Evolutionary conservation across 176 grass and related monocot species (phyloP), one percentile per base, ranked within the genome.

Genomic region (Cymbopogon citratus): DNA sequence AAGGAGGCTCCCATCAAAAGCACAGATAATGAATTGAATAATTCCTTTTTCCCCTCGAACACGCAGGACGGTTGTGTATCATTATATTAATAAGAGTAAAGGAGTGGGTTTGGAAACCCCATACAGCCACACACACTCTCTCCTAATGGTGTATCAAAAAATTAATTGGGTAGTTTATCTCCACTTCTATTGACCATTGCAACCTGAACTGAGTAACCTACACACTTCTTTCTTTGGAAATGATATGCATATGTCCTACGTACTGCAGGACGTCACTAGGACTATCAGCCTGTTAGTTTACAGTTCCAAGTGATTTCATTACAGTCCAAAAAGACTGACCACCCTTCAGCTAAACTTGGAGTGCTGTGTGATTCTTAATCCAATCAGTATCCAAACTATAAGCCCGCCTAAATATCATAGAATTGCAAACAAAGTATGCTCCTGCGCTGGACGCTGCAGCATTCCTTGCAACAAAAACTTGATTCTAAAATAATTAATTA

Each of bases 311-410:
- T 28, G 6, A 40, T 41, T 63, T 1, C 41, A 12, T 66, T 66
- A 38, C 44, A 73, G 65, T 48, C 35, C 6, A 76, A 77, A 31
- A 45, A 16, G 56, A 66, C 18, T 43, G 21, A 62, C 18, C 59
- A 71, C n/a, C 60, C 35, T 74, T 73, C 44, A 33, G 68, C 19
- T 40, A 38, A 69, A 35, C 69, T 85, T 79, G 8, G 44, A 29
- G 12, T 63, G 44, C 6, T 31, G 5, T 65, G 25, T 45, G 11
- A 31, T 26, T 44, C 59, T 9, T 43, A 26, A 19, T 12, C 11
- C 34, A 43, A 44, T 34, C 60, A 66, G 64, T 24, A 74, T n/a
- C 16, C 38, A 12, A 56, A 43, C 12, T 66, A 64, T 2, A 12
- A 29, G 12, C 12, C 13, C 84, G 43, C 18, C 59, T 9, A 64